Conservation (phyloP, 2,329 filamentous ascomycete species). For the Nakataea oryzae region DNA sequence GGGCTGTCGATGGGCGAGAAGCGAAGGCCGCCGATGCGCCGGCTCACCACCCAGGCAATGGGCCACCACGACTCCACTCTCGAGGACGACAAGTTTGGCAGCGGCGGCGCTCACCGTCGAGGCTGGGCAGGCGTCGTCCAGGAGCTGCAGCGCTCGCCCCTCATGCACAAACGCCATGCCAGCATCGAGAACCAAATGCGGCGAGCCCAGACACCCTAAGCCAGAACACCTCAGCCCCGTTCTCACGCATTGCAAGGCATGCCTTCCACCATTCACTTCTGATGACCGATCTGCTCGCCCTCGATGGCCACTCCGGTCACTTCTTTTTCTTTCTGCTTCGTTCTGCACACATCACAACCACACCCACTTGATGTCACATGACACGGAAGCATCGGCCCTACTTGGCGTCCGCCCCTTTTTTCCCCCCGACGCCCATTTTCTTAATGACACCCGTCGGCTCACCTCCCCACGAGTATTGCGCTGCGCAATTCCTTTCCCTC, state of each 20-base stretch:
- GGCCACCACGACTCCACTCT: constrained; percentile 38
- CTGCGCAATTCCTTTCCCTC: background rate
- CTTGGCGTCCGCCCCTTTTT: background rate
- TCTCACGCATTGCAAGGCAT: background rate
- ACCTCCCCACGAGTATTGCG: background rate
- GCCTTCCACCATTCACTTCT: background rate
- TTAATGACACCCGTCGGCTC: background rate
- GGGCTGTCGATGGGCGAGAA: constrained; percentile 30
- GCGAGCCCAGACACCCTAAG: background rate
- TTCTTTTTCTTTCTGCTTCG: background rate
- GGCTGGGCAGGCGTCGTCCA: constrained; percentile 55
- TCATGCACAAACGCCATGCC: constrained; percentile 51
- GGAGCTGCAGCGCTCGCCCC: constrained; percentile 50
- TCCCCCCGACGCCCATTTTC: background rate
- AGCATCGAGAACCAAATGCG: constrained; percentile 48
- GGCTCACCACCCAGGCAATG: constrained; percentile 42
- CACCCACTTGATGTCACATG: background rate
- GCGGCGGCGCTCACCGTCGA: constrained; percentile 34
- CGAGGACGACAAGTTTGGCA: constrained; percentile 38
- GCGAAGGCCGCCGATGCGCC: constrained; percentile 36
- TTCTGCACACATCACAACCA: no score
- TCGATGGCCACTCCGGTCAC: background rate
- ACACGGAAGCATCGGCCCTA: background rate
- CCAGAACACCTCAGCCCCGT: background rate
- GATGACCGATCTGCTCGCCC: background rate